phyloP scores from a whole-genome alignment of 2,329 filamentous ascomycete genomes.

The Penicillium sp. region DNA sequence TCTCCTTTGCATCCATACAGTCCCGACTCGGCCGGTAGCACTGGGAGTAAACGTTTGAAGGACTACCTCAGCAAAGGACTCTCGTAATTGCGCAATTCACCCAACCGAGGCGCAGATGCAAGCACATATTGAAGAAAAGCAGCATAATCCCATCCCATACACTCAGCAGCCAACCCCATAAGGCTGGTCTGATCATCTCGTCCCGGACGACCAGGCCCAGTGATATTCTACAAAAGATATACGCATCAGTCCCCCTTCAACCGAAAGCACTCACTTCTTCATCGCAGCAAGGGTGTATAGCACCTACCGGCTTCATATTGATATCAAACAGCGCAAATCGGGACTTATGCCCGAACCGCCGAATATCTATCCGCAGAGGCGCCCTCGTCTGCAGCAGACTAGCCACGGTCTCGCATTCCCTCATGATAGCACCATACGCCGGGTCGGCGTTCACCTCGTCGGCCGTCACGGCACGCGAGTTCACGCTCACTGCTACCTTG shows the following conservation, averaged over 20 bases:
- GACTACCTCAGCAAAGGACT: slow-evolving; percentile 1
- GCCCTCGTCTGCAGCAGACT: slow-evolving; percentile 45
- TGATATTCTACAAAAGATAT: slow-evolving; percentile 47
- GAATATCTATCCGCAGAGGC: slow-evolving; percentile 52
- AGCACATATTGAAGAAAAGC: slow-evolving; percentile 41
- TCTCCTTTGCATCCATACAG: neutral
- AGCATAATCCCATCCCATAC: slow-evolving; percentile 48
- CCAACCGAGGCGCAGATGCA: slow-evolving; percentile 8
- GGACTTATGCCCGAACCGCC: slow-evolving; percentile 38
- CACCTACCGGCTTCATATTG: slow-evolving; percentile 55
- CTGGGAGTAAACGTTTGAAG: no score
- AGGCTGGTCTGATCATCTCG: slow-evolving; percentile 53
- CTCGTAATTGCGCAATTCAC: slow-evolving; percentile 13
- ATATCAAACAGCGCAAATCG: slow-evolving; percentile 55
- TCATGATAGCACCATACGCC: slow-evolving; percentile 35
- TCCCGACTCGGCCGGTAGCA: neutral
- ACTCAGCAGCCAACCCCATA: slow-evolving; percentile 47
- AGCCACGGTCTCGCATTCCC: slow-evolving; percentile 47
- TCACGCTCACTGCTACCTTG: slow-evolving; percentile 50
- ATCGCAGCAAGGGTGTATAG: neutral
- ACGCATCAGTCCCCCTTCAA: neutral
- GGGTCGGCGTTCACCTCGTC: slow-evolving; percentile 36
- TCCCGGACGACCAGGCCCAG: slow-evolving; percentile 51
- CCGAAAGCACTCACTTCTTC: neutral
- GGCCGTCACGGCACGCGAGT: slow-evolving; percentile 46